These are phyloP conservation scores for Fraxinus paxiana DNA, from an alignment of 305 asterid species.

Conservation along the genomic window DNA sequence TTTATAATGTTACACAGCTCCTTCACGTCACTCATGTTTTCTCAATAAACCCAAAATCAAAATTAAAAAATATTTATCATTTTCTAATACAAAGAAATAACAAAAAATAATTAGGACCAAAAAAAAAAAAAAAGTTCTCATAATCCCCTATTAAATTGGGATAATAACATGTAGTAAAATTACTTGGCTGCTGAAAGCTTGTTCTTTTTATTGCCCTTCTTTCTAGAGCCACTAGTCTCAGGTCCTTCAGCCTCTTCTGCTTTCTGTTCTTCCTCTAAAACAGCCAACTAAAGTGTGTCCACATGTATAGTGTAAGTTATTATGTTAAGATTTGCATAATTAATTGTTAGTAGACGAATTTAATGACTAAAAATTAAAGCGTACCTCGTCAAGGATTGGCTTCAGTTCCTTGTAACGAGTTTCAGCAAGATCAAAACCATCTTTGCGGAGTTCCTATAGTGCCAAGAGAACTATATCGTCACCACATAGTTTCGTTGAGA, in stretches of 20 bases:
- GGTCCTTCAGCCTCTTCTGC: conserved; percentile 82
- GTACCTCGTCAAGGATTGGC: conserved; percentile 95
- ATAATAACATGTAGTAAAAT: not conserved
- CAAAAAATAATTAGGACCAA: not conserved
- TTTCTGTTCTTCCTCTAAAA: conserved; percentile 88
- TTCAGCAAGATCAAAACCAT: conserved; percentile 94
- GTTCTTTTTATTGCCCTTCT: conserved; percentile 54
- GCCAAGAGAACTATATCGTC: conserved; percentile 8
- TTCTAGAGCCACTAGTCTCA: conserved; percentile 57
- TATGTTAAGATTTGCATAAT: not conserved
- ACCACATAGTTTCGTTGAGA: not conserved
- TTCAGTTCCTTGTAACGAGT: conserved; percentile 86
- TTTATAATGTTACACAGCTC: not conserved
- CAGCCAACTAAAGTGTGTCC: conserved; percentile 53
- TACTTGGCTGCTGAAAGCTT: conserved; percentile 51
- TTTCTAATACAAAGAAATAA: not conserved
- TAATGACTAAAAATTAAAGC: not conserved
- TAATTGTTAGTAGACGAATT: not conserved
- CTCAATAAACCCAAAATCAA: not conserved
- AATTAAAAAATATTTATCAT: not conserved
- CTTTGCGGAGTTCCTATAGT: conserved; percentile 80
- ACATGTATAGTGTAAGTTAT: not conserved
- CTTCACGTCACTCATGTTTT: not conserved
- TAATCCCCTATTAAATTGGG: not conserved
- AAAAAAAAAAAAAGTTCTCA: not conserved